These are phyloP conservation scores for Dendrobium chrysotoxum DNA, from an alignment of 106 monocot species.

Conservation along the genomic window DNA sequence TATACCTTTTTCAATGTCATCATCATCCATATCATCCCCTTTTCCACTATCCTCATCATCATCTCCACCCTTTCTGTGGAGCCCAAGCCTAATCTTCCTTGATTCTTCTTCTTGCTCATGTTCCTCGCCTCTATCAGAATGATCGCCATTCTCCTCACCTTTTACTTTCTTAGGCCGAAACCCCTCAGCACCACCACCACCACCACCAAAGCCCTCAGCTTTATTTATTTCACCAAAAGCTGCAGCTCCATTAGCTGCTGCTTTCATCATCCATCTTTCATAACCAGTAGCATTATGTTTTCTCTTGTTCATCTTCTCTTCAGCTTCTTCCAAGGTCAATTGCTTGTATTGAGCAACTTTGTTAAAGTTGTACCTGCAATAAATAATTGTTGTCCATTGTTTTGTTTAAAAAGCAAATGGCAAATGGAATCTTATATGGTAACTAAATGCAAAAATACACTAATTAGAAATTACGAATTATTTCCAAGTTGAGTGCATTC, in stretches of 20 bases:
- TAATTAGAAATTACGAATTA: not conserved
- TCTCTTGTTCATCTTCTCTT: constrained; percentile 97
- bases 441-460: not conserved
- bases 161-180: constrained; percentile 62
- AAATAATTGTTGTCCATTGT: not conserved
- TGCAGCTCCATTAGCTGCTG: constrained; percentile 88
- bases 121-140: constrained; percentile 75
- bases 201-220: constrained; percentile 20
- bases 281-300: constrained; percentile 83
- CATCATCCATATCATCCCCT: constrained; percentile 80
- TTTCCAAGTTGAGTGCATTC: not conserved
- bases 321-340: constrained; percentile 97
- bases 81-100: constrained; percentile 53
- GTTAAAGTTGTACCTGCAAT: constrained; percentile 90
- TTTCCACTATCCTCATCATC: constrained; percentile 81
- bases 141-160: constrained; percentile 52
- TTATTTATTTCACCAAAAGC: constrained; percentile 84
- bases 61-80: constrained; percentile 59
- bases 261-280: constrained; percentile 99
- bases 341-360: constrained; percentile 99
- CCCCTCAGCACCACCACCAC: constrained; percentile 22
- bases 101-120: constrained; percentile 69
- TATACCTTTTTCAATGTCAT: constrained; percentile 93
- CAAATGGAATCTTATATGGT: not conserved
- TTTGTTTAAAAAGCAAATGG: not conserved